These are phyloP conservation scores for Tranzscheliella williamsii DNA, from an alignment of 1,284 basidiomycete species.

Conservation along the genomic window DNA sequence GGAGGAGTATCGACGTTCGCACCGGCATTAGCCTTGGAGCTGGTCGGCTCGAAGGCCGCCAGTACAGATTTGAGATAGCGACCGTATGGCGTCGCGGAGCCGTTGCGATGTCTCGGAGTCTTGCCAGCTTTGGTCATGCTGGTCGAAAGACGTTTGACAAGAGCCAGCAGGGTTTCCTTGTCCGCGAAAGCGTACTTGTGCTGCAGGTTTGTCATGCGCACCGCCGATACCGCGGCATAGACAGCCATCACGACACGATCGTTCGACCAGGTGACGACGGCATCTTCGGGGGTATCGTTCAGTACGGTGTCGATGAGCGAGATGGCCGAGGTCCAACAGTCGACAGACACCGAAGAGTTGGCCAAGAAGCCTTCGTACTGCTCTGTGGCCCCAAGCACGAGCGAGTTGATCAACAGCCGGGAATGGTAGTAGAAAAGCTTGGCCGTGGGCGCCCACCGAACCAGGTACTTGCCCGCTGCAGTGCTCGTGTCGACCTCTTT, in stretches of 20 bases:
- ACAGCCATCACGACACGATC: slow-evolving; percentile 48
- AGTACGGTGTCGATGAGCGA: slow-evolving; percentile 46
- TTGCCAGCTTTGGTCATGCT: slow-evolving; percentile 46
- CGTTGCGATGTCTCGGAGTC: slow-evolving; percentile 48
- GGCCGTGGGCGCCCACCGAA: slow-evolving; percentile 44
- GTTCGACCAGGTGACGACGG: slow-evolving; percentile 45
- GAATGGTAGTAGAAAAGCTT: slow-evolving; percentile 48
- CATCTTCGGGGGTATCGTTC: slow-evolving; percentile 36
- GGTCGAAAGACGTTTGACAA: slow-evolving; percentile 27
- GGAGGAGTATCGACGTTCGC: slow-evolving; percentile 19
- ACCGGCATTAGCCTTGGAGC: no score
- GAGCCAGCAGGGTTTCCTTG: slow-evolving; percentile 33
- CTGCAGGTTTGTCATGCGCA: slow-evolving; percentile 45
- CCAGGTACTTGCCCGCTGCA: slow-evolving; percentile 42
- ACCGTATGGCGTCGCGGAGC: slow-evolving; percentile 47
- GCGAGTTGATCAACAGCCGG: slow-evolving; percentile 44
- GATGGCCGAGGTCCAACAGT: slow-evolving; percentile 45
- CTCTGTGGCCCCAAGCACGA: slow-evolving; percentile 44
- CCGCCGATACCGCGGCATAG: slow-evolving; percentile 46
- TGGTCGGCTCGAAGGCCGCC: slow-evolving; percentile 35
- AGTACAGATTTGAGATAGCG: slow-evolving; percentile 44
- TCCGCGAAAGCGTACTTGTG: slow-evolving; percentile 42
- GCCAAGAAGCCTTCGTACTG: slow-evolving; percentile 31
- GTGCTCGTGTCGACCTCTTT: slow-evolving; percentile 41
- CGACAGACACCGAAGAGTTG: slow-evolving; percentile 35